These are phyloP conservation scores for Rosa lucieae DNA, from an alignment of 306 rosid genomes.

Conservation along the genomic window DNA sequence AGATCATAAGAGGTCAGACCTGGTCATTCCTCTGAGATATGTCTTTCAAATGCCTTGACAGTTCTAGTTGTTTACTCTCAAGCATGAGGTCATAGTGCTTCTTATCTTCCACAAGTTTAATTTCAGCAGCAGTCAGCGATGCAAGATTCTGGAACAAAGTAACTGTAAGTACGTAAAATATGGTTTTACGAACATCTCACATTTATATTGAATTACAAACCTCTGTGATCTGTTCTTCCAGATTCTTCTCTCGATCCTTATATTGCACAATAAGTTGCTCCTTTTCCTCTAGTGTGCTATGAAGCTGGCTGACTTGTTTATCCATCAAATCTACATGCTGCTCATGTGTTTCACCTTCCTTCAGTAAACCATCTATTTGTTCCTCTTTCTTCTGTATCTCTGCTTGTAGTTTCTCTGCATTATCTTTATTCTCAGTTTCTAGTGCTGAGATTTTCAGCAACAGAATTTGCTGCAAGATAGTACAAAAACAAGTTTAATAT, in stretches of 20 bases:
- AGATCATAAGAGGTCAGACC: conserved; percentile 46
- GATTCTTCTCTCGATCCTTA: conserved; percentile 67
- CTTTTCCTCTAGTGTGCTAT: conserved; percentile 52
- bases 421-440: conserved; percentile 64
- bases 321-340: conserved; percentile 53
- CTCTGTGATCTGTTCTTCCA: conserved; percentile 68
- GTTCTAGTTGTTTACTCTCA: conserved; percentile 70
- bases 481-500: conserved; percentile 31
- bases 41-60: conserved; percentile 90
- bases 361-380: conserved; percentile 52
- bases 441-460: conserved; percentile 61
- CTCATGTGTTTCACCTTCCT: conserved; percentile 51
- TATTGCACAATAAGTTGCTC: conserved; percentile 55
- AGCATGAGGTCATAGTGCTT: conserved; percentile 77
- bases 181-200: conserved; percentile 12
- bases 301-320: conserved; percentile 56
- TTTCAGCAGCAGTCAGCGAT: conserved; percentile 59
- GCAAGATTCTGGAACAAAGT: conserved; percentile 56
- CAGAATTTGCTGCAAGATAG: conserved; percentile 64
- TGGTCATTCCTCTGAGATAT: conserved; percentile 92
- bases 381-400: conserved; percentile 56
- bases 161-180: conserved; percentile 21
- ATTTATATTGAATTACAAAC: conserved; percentile 39
- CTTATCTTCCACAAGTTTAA: conserved; percentile 66
- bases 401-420: conserved; percentile 51